Evolutionary conservation across 257 asterid species (phyloP).

Genomic region (Echium plantagineum): DNA sequence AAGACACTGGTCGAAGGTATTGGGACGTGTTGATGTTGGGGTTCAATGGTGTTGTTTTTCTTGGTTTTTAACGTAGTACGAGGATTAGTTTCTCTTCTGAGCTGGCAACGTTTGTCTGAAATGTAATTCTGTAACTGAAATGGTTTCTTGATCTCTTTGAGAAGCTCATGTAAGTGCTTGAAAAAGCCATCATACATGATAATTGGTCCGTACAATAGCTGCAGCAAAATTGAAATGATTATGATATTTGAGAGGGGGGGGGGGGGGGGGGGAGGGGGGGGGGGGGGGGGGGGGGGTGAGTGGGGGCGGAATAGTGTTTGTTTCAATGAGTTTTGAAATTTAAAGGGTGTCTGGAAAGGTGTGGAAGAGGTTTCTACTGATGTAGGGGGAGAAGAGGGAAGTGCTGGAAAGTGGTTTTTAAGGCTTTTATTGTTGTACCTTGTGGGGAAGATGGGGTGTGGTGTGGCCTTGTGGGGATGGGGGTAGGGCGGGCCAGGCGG

Average conservation of each 20-base stretch:
- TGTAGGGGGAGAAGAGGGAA: constrained; percentile 1
- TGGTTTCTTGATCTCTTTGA: constrained; percentile 68
- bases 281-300: no score
- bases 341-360: constrained; percentile 7
- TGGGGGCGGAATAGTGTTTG: neutral
- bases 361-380: constrained; percentile 12
- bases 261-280: no score
- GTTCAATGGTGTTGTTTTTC: constrained; percentile 23
- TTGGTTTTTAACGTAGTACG: constrained; percentile 19
- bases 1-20: no score
- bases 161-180: constrained; percentile 51
- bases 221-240: neutral
- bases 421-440: neutral
- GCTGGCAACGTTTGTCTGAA: constrained; percentile 30
- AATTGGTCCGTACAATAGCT: neutral
- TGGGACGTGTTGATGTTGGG: no score
- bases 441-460: no score
- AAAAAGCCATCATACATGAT: constrained; percentile 22
- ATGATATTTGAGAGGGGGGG: neutral
- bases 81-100: constrained; percentile 15
- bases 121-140: constrained; percentile 49
- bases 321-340: constrained; percentile 3
- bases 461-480: no score
- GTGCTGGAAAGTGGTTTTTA: constrained; percentile 17
- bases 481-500: neutral